Evolutionary conservation across 495 filamentous ascomycete species (phyloP), one percentile per base, ranked within the genome.

Genomic region (Penicillium canescens): DNA sequence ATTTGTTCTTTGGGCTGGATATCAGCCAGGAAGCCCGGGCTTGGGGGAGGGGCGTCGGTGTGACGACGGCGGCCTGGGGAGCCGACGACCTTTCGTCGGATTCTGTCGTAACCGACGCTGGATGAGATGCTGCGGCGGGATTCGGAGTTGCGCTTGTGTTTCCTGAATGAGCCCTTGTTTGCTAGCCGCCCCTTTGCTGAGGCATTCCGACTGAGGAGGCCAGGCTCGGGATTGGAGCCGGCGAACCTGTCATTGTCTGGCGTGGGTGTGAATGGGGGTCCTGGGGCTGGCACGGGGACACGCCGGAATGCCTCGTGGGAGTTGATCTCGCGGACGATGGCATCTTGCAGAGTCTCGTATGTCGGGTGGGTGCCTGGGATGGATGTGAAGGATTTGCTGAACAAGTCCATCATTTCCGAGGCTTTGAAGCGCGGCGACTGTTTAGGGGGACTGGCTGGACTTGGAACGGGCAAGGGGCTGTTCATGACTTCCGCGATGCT

Each of bases 401-500:
- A 75, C 49, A 76, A 55, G 31, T 72, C 69, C 72, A 78, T 77
- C 42, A 77, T 72, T 42, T 78, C 74, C 4, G 69, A 67, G 20
- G 68, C 58, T 43, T 73, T 73, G 55, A 56, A 67, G 16, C 42
- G 68, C 40, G 42, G 66, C 46, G 56, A 63, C 40, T 62, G 46
- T 24, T 58, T 57, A 3, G 66, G 33, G 16, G 54, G 37, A 36
- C 46, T 62, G 18, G 42, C 34, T 1, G 59, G 66, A 21, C 55
- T 72, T 14, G 49, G 60, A 11, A 54, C 53, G 26, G 67, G 71
- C 26, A 77, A 33, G 43, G 73, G 73, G 21, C 66, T 77, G 43
- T 73, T 69, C 68, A 78, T 72, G n/a, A 78, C 60, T 52, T 78
- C 72, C 52, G 73, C 72, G 48, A 78, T 77, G 46, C 68, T 78